A percentile compares a stretch with the other conserved stretches of the same genome.
Conservation (phyloP, 2,329 filamentous ascomycete species). For the Diaporthe vaccinii region DNA sequence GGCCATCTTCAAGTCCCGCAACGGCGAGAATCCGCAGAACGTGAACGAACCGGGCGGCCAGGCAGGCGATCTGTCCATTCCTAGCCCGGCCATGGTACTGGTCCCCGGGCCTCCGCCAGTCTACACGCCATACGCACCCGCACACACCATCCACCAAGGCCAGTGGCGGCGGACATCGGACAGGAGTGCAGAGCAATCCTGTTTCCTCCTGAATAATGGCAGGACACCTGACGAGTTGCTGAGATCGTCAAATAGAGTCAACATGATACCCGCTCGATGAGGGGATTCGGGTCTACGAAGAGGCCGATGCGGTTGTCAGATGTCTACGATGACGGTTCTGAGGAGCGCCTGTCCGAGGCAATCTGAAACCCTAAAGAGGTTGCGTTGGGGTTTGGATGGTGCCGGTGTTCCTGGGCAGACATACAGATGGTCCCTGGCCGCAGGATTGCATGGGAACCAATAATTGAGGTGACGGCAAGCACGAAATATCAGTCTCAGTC, state of each 20-base stretch:
- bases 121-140: not conserved
- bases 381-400: not conserved
- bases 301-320: not conserved
- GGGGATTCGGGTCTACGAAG: not conserved
- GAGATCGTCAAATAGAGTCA: no score
- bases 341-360: conserved; percentile 6
- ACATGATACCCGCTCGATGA: not conserved
- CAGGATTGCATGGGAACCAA: no score
- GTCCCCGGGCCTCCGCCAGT: not conserved
- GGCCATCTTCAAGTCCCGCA: not conserved
- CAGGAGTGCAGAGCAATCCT: not conserved
- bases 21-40: not conserved
- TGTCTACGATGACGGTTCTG: not conserved
- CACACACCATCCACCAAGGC: not conserved
- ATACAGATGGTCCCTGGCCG: no score
- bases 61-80: not conserved
- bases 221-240: not conserved
- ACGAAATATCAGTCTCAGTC: no score
- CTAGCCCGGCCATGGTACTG: no score
- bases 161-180: not conserved
- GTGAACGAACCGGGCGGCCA: not conserved
- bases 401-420: no score
- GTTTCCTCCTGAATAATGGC: not conserved
- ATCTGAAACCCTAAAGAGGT: no score
- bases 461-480: no score